Base-by-base conservation (phyloP, 495 filamentous ascomycete genomes). In the Penicillium cosmopolitanum region DNA sequence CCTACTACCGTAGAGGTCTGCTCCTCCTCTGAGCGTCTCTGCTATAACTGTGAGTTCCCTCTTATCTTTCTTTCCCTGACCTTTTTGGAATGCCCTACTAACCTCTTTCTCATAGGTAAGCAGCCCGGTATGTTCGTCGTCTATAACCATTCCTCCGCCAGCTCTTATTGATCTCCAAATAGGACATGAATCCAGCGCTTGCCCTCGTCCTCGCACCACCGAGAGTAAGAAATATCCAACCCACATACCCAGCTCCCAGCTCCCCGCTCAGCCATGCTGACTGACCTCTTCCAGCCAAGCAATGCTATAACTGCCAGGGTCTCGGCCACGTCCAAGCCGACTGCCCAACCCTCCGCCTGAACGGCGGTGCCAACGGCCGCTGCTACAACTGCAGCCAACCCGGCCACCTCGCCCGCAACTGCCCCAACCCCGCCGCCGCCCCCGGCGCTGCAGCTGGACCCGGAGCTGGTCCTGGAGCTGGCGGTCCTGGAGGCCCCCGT, bases 231-330 rank as follows among this genome's bases (percentile, higher is more conserved):
- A 60, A 44, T 18, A 44, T 44, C 16, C 8, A 8, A 44, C 18
- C 16, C 8, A 8, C 36, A 13, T 44, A 16, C 6, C 42, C 7
- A 16, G 4, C 15, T 59, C 47, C 57, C 46, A 21, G 19, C 31
- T 23, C 6, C 36, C 44, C 12, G n/a, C 25, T 50, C 50, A 48
- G 9, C 11, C 51, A 55, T 53, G 73, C 78, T 78, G 64, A 65
- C 78, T 78, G 64, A 65, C 50, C 51, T 53, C 34, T 50, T 68
- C 55, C 66, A 88, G 85, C 91, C 42, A 99, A 99, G 86, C 96
- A 99, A 80, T 99, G 96, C 86, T 99, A 99, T 74, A 95, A 98
- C 80, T 99, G 96, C 83, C 95, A 98, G 78, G 96, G 96, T 36
- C 83, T 97, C 60, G 96, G 96, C 57, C 96, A 99, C 72, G 95